Evolutionary conservation across 306 rosid genomes (phyloP).

Genomic region (Mimosa pudica): DNA sequence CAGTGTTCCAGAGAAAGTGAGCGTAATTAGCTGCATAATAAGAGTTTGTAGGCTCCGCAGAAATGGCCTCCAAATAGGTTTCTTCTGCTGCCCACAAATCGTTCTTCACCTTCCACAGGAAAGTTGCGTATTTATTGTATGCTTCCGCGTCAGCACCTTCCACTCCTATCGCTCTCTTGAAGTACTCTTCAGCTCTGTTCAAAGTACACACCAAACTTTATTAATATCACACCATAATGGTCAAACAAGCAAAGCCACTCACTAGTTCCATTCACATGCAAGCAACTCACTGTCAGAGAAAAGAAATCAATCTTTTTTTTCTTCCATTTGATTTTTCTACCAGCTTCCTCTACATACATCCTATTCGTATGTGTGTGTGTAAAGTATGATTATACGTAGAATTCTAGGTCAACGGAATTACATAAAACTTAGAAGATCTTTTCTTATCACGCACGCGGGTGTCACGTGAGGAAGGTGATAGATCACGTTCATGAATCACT

Average conservation of each 20-base stretch:
- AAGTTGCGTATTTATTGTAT: constrained; percentile 73
- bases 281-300: not conserved
- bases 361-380: too few species aligned
- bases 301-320: not conserved
- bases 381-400: not conserved
- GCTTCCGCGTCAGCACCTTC: constrained; percentile 87
- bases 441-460: constrained; percentile 34
- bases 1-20: constrained; percentile 92
- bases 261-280: constrained; percentile 34
- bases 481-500: constrained; percentile 30
- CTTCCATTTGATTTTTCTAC: not conserved
- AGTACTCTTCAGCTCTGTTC: constrained; percentile 87
- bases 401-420: constrained; percentile 32
- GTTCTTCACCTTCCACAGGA: constrained; percentile 72
- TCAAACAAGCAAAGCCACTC: not conserved
- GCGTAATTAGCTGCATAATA: constrained; percentile 84
- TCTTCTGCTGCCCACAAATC: constrained; percentile 95
- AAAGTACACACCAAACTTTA: not conserved
- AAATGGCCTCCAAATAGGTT: constrained; percentile 76
- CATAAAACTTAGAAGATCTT: constrained; percentile 6
- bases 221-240: not conserved
- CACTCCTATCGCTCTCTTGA: constrained; percentile 63
- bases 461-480: constrained; percentile 41
- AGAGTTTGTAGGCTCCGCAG: constrained; percentile 74
- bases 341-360: not conserved